Evolutionary conservation across 345 rosid genomes (phyloP), one percentile per base, ranked within the genome.

Genomic region (Noccaea bulbosa): DNA sequence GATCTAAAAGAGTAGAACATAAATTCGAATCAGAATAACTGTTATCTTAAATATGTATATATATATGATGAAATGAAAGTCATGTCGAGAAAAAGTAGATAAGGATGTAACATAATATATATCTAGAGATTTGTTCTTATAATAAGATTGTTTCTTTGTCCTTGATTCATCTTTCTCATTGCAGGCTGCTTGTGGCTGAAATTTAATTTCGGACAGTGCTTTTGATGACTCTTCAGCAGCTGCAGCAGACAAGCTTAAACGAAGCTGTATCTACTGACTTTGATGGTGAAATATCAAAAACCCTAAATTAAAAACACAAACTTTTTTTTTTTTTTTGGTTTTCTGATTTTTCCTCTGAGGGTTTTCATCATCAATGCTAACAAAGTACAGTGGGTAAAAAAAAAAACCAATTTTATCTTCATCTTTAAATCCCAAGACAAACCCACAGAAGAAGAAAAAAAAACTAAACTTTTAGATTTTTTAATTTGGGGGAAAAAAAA

Each of bases 261-360:
- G 71, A 81, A 69, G 75, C 84, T 55, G 84, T 73, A 78, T 79
- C 71, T 74, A 70, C 97, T 93, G 98, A 85, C 97, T 86, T 83
- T 81, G 96, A 89, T 80, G 24, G 86, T 77, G 94, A 89, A 81
- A 71, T 80, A 72, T 90, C 94, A 52, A 82, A 78, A 81, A 67
- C 85, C 75, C 79, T 76, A 76, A 68, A 50, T 67, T 64, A 62
- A 69, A 57, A 82, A 70, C 48, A 77, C 73, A 75, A 70, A 45
- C 73, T 70, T 76, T 14, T 16, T 32, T 52, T 30, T 76, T 55
- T 69, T 70, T 68, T 65, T 81, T 54, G 63, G 8, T 73, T 70
- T 75, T 77, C 81, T 69, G 80, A 75, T 70, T 67, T 85, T 65
- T 57, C 60, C 65, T 38, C 52, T 50, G 77, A 40, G 60, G 46